Evolutionary conservation across 352 stramenopile species (phyloP), one percentile per base, ranked within the genome.

Genomic region (Pythium angustatum): DNA sequence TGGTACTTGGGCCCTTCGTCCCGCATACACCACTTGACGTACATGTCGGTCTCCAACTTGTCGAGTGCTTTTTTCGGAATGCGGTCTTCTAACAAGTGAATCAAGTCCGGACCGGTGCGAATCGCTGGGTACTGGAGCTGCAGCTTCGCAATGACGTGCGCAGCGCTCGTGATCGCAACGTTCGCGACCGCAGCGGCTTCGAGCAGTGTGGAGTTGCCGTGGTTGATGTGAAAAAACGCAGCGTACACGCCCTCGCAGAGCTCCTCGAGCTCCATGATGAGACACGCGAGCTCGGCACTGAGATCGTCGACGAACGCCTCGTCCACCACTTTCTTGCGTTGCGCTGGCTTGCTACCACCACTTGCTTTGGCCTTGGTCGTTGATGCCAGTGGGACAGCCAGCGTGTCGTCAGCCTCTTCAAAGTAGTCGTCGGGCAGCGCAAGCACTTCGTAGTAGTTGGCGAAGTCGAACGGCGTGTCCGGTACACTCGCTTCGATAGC

Each of bases 171-270:
- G 27, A 74, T 77, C 1, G 73, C 70, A 17, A 76, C 24, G 24
- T 76, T 71, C 0, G 68, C 66, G 15, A 74, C 73, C 2, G 68
- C 58, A 0, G 73, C 71, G 9, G 73, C 67, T 22, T 80, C 73
- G 24, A 80, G 50, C 44, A 80, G 56, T 8, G 69, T 77, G 21
- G 66, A 69, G 24, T 64, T 31, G 26, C 76, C 56, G 10, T 57
- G 68, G 34, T 80, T 80, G 14, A 80, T 67, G 27, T 77, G 41
- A 15, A 64, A 44, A n/a, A 73, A 76, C 10, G 69, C 56, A 9
- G 12, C 58, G 33, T 71, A 72, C 12, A 77, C 72, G 7, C 31
- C 50, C 30, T 57, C 30, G 19, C 31, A 41, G 50, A 57, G 50
- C 50, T 57, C 31, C 30, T 71, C 68, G 3, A 73, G 26, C 48